Evolutionary conservation across 768 basidiomycete species (phyloP).

Genomic region (Rhodotorula kratochvilovae): DNA sequence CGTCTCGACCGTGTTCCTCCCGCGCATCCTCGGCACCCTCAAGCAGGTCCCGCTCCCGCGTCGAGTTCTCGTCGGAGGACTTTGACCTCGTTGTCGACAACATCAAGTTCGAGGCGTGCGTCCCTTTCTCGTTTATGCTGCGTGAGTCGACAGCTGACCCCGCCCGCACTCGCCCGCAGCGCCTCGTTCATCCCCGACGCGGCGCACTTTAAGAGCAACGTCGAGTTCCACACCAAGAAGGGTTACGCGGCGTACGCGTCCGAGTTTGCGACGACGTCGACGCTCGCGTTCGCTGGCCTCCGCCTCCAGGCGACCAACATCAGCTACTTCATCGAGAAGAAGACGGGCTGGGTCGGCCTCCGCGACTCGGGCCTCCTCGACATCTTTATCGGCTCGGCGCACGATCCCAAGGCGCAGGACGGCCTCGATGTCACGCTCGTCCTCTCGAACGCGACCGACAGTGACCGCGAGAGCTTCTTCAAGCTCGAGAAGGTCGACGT

Average conservation of each 20-base stretch:
- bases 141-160: background rate
- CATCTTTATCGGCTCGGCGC: slow-evolving; percentile 46
- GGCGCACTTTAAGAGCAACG: slow-evolving; percentile 48
- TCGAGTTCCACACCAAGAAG: slow-evolving; percentile 47
- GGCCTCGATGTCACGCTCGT: slow-evolving; percentile 50
- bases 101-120: slow-evolving; percentile 47
- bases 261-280: slow-evolving; percentile 47
- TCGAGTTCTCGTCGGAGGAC: slow-evolving; percentile 50
- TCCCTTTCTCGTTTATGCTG: background rate
- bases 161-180: background rate
- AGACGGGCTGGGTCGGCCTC: slow-evolving; percentile 47
- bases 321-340: slow-evolving; percentile 47
- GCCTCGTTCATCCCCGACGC: slow-evolving; percentile 51
- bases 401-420: slow-evolving; percentile 39
- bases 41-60: slow-evolving; percentile 50
- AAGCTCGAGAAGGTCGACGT: slow-evolving; percentile 46
- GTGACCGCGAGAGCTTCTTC: slow-evolving; percentile 51
- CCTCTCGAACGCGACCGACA: slow-evolving; percentile 49
- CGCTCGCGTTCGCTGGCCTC: slow-evolving; percentile 49
- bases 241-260: slow-evolving; percentile 51
- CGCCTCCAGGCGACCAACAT: slow-evolving; percentile 49
- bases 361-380: slow-evolving; percentile 48
- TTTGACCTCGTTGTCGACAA: slow-evolving; percentile 49
- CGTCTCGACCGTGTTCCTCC: slow-evolving; percentile 48
- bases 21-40: slow-evolving; percentile 47